These are phyloP conservation scores for Umbelopsis sp. DNA, from an alignment of 371 early-diverging fungal genomes.

Conservation along the genomic window DNA sequence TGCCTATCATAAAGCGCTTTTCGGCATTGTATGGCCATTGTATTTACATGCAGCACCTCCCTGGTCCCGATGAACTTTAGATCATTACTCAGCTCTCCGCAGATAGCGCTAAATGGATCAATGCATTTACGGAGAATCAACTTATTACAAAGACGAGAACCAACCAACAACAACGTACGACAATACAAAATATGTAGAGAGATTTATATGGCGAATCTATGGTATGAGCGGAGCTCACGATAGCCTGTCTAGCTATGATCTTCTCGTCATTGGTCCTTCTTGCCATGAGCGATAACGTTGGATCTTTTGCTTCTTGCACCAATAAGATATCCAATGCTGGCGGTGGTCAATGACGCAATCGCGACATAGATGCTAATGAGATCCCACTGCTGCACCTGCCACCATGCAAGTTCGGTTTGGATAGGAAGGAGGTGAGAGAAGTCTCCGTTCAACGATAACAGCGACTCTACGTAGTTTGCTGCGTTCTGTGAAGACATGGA, in stretches of 20 bases:
- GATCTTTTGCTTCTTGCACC: conserved; percentile 3
- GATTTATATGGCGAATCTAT: too few species aligned
- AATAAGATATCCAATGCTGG: not conserved
- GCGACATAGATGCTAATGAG: not conserved
- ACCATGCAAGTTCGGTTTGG: not conserved
- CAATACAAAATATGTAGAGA: too few species aligned
- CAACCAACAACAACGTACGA: too few species aligned
- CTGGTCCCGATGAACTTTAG: too few species aligned
- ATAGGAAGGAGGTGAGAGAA: conserved; percentile 1
- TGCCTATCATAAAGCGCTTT: not conserved
- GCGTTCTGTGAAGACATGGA: not conserved
- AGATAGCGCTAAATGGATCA: too few species aligned
- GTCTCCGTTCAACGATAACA: not conserved
- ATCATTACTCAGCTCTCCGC: too few species aligned
- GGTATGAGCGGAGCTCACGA: too few species aligned
- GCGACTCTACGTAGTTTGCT: not conserved
- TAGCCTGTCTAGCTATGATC: not conserved
- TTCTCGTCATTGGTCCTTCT: not conserved
- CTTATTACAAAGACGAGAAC: too few species aligned
- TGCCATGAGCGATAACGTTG: not conserved
- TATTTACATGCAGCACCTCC: too few species aligned
- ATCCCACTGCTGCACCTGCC: conserved; percentile 15
- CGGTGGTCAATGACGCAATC: not conserved
- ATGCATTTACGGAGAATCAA: too few species aligned
- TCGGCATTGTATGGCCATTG: too few species aligned